Conservation (phyloP, 2,329 filamentous ascomycete species). For the Aspergillus pseudoterreus region DNA sequence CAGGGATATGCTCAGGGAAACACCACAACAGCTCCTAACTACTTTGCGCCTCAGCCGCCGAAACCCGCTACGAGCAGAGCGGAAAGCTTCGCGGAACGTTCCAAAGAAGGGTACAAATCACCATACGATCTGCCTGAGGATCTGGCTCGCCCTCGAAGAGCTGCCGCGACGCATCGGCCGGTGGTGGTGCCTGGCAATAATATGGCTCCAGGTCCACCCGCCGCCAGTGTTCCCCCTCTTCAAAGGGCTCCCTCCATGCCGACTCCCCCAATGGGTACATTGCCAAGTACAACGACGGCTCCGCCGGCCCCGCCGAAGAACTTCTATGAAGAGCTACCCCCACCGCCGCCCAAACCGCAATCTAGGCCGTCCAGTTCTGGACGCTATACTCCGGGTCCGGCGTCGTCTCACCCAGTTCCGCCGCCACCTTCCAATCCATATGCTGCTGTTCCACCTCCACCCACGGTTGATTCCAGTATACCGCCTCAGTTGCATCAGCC, state of each 20-base stretch:
- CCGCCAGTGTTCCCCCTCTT: slow-evolving; percentile 45
- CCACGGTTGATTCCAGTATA: slow-evolving; percentile 12
- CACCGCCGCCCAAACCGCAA: slow-evolving; percentile 47
- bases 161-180: slow-evolving; percentile 57
- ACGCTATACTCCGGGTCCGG: slow-evolving; percentile 38
- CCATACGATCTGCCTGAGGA: slow-evolving; percentile 95
- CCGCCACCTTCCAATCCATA: slow-evolving; percentile 16
- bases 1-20: slow-evolving; percentile 14
- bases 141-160: slow-evolving; percentile 62
- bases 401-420: slow-evolving; percentile 16
- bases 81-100: slow-evolving; percentile 85
- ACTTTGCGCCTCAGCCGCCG: slow-evolving; percentile 25
- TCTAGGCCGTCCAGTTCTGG: slow-evolving; percentile 54
- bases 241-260: slow-evolving; percentile 12
- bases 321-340: slow-evolving; percentile 76
- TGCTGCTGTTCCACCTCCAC: slow-evolving; percentile 16
- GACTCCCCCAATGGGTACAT: slow-evolving; percentile 29
- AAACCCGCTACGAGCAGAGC: slow-evolving; percentile 47
- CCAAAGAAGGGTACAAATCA: slow-evolving; percentile 87
- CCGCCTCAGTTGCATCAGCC: slow-evolving; percentile 28
- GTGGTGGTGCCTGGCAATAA: slow-evolving; percentile 36
- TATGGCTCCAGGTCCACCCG: slow-evolving; percentile 8
- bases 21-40: slow-evolving; percentile 17
- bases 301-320: slow-evolving; percentile 37
- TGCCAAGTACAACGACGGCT: slow-evolving; percentile 23